Evolutionary conservation across 768 basidiomycete species (phyloP).

Genomic region (Xerocomus brunneocitrinus): DNA sequence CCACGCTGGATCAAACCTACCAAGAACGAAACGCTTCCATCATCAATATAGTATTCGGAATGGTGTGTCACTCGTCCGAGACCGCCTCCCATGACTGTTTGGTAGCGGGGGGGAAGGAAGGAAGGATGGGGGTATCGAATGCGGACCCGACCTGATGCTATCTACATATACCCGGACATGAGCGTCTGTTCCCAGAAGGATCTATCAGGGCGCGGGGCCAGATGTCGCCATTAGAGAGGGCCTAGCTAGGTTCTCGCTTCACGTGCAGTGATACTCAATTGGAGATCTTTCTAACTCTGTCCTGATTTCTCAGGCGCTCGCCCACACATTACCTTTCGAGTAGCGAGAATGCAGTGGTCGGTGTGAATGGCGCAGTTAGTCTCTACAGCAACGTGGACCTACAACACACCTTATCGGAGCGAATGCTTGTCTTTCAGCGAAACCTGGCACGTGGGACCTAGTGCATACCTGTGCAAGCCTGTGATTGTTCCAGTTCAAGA

Average conservation of each 20-base stretch:
- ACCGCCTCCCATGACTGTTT: conserved; percentile 13
- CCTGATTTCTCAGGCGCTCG: not conserved
- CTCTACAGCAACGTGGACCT: conserved; percentile 19
- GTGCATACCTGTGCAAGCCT: not conserved
- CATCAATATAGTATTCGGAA: conserved; percentile 5
- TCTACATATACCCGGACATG: conserved; percentile 12
- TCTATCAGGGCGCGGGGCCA: conserved; percentile 11
- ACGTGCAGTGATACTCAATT: not conserved
- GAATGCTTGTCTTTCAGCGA: conserved; percentile 9
- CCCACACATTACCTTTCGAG: too few relatives aligned
- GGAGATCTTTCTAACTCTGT: not conserved
- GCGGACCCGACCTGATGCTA: conserved; percentile 5
- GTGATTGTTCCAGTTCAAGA: not conserved
- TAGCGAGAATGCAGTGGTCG: too few relatives aligned
- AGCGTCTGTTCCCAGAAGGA: conserved; percentile 16
- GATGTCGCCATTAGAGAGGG: not conserved
- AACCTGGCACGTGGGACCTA: not conserved
- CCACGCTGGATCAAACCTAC: conserved; percentile 8
- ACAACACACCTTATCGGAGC: conserved; percentile 12
- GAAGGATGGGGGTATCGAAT: not conserved
- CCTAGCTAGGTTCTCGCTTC: conserved; percentile 8
- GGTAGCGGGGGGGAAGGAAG: not conserved
- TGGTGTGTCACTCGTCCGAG: conserved; percentile 7
- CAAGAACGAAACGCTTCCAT: conserved; percentile 13
- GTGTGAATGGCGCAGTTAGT: conserved; percentile 7